Percentiles rank a stretch among this genome's conserved stretches.
phyloP scores from a whole-genome alignment of 768 basidiomycete genomes.

The Mycena galopus region DNA sequence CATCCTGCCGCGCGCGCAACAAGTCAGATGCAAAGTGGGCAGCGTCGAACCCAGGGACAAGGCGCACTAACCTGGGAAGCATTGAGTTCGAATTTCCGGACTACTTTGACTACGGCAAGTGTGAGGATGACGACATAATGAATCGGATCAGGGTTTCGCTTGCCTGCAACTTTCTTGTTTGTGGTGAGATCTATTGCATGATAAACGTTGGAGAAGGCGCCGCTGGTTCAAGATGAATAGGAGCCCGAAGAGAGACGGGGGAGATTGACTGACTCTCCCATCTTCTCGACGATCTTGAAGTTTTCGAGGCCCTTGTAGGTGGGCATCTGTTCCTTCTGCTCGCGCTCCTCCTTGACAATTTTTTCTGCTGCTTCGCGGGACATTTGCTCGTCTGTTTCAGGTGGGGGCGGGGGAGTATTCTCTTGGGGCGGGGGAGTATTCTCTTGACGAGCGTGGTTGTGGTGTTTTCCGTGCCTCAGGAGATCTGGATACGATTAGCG shows the following conservation, averaged over 20 bases:
- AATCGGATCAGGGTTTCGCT: slow-evolving; percentile 44
- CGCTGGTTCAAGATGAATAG: slow-evolving; percentile 59
- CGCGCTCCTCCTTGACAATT: slow-evolving; percentile 82
- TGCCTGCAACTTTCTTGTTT: slow-evolving; percentile 87
- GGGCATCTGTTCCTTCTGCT: slow-evolving; percentile 85
- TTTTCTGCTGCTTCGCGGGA: slow-evolving; percentile 67
- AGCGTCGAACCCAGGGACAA: slow-evolving; percentile 42
- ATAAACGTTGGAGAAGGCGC: slow-evolving; percentile 99
- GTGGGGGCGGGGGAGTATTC: slow-evolving; percentile 12
- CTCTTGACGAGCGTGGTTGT: slow-evolving; percentile 57
- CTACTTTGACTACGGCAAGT: slow-evolving; percentile 82
- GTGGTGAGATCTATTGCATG: slow-evolving; percentile 85
- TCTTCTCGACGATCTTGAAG: slow-evolving; percentile 83
- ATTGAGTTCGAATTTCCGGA: slow-evolving; percentile 93
- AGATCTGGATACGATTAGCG: slow-evolving; percentile 64
- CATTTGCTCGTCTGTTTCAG: slow-evolving; percentile 41
- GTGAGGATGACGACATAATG: slow-evolving; percentile 33
- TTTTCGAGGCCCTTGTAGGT: slow-evolving; percentile 86
- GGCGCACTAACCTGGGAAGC: slow-evolving; percentile 84
- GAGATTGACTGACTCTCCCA: slow-evolving; percentile 86
- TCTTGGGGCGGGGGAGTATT: slow-evolving; percentile 31
- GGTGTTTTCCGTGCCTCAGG: slow-evolving; percentile 85
- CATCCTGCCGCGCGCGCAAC: slow-evolving; percentile 78
- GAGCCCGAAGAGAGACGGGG: slow-evolving; percentile 27
- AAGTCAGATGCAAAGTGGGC: slow-evolving; percentile 40